A percentile compares a stretch with the other conserved stretches of the same genome.
Conservation (phyloP, 1,139 yeast species). For the Geotrichum carabidarum region DNA sequence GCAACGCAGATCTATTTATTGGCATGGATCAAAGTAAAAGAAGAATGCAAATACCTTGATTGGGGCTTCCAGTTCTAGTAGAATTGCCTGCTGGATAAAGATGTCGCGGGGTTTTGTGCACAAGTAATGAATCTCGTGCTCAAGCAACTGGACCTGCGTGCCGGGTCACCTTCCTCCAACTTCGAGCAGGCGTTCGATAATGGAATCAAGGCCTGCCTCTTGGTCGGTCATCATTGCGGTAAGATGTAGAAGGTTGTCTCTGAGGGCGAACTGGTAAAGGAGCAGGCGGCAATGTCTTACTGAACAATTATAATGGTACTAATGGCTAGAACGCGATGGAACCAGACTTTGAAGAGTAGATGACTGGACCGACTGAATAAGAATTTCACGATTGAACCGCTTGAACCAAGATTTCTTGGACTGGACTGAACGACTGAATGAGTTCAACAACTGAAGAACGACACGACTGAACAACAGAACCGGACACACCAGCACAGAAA, state of each 20-base stretch:
- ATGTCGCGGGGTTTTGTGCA: constrained; percentile 98
- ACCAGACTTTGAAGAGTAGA: background rate
- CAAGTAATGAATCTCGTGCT: constrained; percentile 88
- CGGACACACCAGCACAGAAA: no score
- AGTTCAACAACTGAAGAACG: no score
- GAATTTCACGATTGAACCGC: no score
- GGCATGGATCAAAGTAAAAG: background rate
- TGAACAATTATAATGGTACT: background rate
- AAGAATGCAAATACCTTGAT: constrained; percentile 58
- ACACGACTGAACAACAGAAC: no score
- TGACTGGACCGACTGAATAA: no score
- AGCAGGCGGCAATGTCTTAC: background rate
- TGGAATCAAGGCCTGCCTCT: constrained; percentile 94
- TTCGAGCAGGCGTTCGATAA: constrained; percentile 92
- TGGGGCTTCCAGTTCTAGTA: constrained; percentile 94
- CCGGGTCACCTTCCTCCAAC: constrained; percentile 99
- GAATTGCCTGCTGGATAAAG: constrained; percentile 93
- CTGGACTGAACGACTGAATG: no score
- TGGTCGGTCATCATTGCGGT: constrained; percentile 52
- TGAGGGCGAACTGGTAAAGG: background rate
- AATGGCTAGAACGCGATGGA: background rate
- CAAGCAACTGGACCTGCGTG: constrained; percentile 88
- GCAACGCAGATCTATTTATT: constrained; percentile 64
- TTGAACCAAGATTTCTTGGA: no score
- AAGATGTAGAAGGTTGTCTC: no score